Base-by-base conservation (phyloP, 768 basidiomycete genomes). In the Hericium rajendrae region DNA sequence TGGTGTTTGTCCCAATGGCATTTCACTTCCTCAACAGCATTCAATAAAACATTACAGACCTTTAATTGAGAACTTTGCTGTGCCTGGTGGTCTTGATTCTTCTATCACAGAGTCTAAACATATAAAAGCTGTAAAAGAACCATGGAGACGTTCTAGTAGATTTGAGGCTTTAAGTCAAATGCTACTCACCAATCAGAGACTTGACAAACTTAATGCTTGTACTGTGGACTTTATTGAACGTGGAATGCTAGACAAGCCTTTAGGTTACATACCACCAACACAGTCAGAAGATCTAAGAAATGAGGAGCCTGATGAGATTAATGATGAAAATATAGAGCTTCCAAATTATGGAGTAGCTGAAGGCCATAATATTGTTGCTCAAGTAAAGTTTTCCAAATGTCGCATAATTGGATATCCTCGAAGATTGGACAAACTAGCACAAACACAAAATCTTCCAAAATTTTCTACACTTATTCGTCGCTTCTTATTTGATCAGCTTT, bases 11-110 rank as follows among this genome's bases (percentile, higher is more conserved):
- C 53, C 60, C 9, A 57, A 62, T 22, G 60, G 58, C 16, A 48
- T 68, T 43, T 60, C 59, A 2, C 63, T 68, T 5, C 70, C 64
- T 13, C 61, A 64, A 0, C 69, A 69, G 43, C 68, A 68, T 50
- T 39, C 66, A 11, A 53, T 70, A 2, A n/a, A 54, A 2, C 69
- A 70, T 39, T 70, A 69, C 46, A 12, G 26, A 3, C 10, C 8
- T 6, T 22, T 50, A 2, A 70, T 68, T 48, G 9, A 51, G 5
- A n/a, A 54, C 12, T 70, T 50, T 26, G 49, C 16, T 6, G n/a
- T 22, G 22, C 49, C 49, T 20, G 22, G 22, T 26, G 49, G 49
- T 20, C 49, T 50, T 18, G 15, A 22, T 15, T 50, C 49, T 8
- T 50, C 49, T 6, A 50, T 50, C 8, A 50, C 49, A 50, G 49